A percentile compares a stretch with the other conserved stretches of the same genome.
Conservation (phyloP, 306 rosid species). For the Oxytropis ochrocephala region DNA sequence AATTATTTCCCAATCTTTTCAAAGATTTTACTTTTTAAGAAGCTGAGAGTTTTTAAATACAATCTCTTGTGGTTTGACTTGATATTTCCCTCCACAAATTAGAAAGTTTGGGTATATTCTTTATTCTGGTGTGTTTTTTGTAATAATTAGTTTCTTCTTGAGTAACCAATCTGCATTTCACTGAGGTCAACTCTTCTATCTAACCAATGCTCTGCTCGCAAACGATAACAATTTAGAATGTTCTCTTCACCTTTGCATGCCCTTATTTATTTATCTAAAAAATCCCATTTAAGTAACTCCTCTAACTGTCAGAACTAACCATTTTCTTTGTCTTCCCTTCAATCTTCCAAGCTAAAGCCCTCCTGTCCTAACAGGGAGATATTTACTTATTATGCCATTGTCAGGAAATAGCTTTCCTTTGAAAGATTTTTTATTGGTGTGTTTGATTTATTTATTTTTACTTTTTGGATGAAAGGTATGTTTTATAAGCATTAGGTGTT, state of each 20-base stretch:
- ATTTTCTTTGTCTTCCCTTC: not conserved
- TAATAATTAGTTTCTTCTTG: not conserved
- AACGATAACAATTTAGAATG: too few relatives aligned
- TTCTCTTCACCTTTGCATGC: too few relatives aligned
- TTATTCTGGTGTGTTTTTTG: not conserved
- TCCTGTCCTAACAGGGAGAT: not conserved
- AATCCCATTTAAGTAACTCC: too few relatives aligned
- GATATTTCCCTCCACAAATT: not conserved
- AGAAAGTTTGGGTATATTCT: not conserved
- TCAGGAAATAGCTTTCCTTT: conserved; percentile 1
- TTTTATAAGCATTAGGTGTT: not conserved
- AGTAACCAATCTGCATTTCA: not conserved
- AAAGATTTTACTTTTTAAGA: not conserved
- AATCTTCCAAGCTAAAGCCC: not conserved
- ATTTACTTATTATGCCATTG: not conserved
- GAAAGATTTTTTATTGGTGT: not conserved
- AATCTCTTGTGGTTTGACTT: not conserved
- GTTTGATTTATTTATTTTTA: not conserved
- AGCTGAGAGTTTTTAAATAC: not conserved
- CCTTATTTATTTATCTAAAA: too few relatives aligned
- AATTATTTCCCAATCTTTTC: not conserved
- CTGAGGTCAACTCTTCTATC: not conserved
- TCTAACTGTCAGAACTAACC: not conserved
- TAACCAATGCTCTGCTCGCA: not conserved
- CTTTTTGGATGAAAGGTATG: not conserved